phyloP scores from a whole-genome alignment of 2,329 filamentous ascomycete species.

The Plectosphaerella sp. region DNA sequence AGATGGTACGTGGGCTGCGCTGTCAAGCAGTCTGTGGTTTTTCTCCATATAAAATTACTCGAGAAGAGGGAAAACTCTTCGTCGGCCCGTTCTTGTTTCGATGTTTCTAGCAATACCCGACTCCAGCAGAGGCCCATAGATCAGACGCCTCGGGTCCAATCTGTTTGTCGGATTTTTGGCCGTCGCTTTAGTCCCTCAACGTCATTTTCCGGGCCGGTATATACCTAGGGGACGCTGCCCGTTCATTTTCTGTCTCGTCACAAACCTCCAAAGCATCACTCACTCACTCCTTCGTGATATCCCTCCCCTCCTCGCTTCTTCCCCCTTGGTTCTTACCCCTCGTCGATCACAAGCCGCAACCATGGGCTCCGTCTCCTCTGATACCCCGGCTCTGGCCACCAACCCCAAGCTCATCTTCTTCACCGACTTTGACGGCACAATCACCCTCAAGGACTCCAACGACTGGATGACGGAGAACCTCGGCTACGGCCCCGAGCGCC shows the following conservation, averaged over 20 bases:
- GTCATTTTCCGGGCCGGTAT: not conserved
- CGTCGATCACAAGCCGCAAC: constrained; percentile 15
- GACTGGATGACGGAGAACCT: constrained; percentile 83
- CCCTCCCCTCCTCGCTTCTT: not conserved
- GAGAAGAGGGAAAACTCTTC: not conserved
- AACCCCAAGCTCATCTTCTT: constrained; percentile 95
- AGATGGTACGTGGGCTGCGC: too few species aligned
- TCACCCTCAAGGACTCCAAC: constrained; percentile 68
- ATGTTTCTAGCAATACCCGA: not conserved
- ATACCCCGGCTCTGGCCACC: constrained; percentile 55
- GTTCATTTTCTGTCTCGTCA: not conserved
- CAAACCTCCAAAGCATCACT: not conserved
- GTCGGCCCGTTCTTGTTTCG: not conserved
- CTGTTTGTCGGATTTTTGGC: not conserved
- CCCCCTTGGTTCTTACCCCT: not conserved
- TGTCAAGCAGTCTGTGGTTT: too few species aligned
- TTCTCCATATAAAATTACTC: not conserved
- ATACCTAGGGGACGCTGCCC: not conserved
- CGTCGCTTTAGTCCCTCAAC: constrained; percentile 1
- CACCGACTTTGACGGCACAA: constrained; percentile 97
- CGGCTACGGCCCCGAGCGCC: constrained; percentile 71
- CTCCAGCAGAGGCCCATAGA: not conserved
- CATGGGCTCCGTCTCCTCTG: constrained; percentile 36
- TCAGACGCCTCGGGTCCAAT: not conserved
- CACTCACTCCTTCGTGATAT: not conserved